A percentile compares a stretch with the other conserved stretches of the same genome.
Evolutionary conservation across 208 protist genomes (phyloP).

Genomic region (Leishmania guyanensis): DNA sequence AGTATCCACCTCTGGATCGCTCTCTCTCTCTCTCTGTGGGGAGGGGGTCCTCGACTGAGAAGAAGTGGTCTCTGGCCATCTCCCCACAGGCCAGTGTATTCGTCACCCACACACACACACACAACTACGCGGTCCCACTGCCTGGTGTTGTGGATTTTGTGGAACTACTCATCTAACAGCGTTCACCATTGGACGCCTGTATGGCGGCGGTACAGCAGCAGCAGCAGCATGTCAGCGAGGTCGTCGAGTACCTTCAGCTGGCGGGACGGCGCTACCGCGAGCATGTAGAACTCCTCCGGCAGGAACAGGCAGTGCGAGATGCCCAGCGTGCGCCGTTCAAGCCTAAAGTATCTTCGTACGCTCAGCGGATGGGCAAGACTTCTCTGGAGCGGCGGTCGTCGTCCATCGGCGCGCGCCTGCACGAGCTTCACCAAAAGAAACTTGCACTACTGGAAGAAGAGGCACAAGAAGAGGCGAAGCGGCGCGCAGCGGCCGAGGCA

Average conservation of each 20-base stretch:
- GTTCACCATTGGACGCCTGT: background rate
- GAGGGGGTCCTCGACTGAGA: background rate
- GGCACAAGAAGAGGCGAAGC: slow-evolving; percentile 27
- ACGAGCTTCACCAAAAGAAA: slow-evolving; percentile 52
- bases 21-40: background rate
- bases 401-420: slow-evolving; percentile 61
- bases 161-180: background rate
- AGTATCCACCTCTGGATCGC: background rate
- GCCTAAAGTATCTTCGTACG: slow-evolving; percentile 52
- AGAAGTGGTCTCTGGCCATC: background rate
- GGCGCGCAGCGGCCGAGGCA: slow-evolving; percentile 21
- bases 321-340: slow-evolving; percentile 46
- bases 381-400: slow-evolving; percentile 37
- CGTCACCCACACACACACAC: background rate
- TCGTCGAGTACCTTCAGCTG: slow-evolving; percentile 72
- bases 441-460: slow-evolving; percentile 33
- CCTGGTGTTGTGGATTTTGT: background rate
- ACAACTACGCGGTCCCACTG: background rate
- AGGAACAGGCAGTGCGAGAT: slow-evolving; percentile 48
- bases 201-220: slow-evolving; percentile 8
- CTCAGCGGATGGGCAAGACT: slow-evolving; percentile 36
- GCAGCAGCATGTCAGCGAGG: slow-evolving; percentile 20
- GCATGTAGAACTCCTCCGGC: slow-evolving; percentile 67
- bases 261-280: slow-evolving; percentile 62
- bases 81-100: background rate